phyloP scores from a whole-genome alignment of 108 stramenopile genomes.

The Aurantiochytrium sp. region DNA sequence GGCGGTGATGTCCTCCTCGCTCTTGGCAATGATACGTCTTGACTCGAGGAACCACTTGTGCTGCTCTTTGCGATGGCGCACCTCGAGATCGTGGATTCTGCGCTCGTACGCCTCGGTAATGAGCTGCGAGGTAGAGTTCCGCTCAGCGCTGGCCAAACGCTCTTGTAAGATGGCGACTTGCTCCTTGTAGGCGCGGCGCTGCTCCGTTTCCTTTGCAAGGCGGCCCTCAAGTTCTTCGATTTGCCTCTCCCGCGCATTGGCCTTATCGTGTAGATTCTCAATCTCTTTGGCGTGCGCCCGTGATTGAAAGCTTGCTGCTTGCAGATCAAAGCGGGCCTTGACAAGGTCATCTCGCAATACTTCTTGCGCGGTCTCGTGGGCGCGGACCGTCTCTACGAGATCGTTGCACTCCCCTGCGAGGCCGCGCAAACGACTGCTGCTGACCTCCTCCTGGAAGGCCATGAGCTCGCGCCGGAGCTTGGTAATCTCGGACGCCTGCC shows the following conservation, averaged over 20 bases:
- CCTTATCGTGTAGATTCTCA: neutral
- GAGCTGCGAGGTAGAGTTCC: neutral
- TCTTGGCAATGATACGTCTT: neutral
- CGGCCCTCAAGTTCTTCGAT: neutral
- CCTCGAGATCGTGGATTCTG: neutral
- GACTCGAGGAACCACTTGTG: neutral
- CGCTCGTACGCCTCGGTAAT: neutral
- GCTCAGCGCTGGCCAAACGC: neutral
- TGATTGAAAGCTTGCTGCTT: neutral
- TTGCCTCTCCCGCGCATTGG: neutral
- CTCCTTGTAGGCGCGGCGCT: neutral
- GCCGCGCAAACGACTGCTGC: neutral
- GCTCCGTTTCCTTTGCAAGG: neutral
- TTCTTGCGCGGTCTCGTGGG: neutral
- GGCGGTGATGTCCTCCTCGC: neutral
- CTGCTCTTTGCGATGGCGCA: neutral
- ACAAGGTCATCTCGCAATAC: neutral
- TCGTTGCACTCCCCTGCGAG: neutral
- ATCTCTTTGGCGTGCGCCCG: neutral
- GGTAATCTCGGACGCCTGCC: neutral
- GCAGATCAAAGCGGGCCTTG: neutral
- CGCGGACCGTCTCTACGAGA: neutral
- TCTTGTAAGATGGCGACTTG: neutral
- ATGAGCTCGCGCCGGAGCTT: neutral
- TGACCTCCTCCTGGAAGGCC: neutral